Evolutionary conservation across 495 filamentous ascomycete genomes (phyloP), one percentile per base, ranked within the genome.

Genomic region (Bryoglossum gracile): DNA sequence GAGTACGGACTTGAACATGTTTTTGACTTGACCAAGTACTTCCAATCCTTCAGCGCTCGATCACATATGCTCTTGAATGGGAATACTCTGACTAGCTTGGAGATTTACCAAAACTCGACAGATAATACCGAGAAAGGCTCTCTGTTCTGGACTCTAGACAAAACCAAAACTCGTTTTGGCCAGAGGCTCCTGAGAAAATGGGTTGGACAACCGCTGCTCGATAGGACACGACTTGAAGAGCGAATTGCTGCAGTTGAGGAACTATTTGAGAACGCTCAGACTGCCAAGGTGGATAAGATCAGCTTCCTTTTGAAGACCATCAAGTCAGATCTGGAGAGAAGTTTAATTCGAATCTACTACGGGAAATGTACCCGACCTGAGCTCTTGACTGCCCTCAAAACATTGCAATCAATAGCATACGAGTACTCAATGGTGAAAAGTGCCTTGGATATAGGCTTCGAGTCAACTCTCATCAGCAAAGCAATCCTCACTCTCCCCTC

Each of bases 11-110:
- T 99, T 33, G 84, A 99, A 60, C 90, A 99, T 68, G 87, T 99
- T 28, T 95, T 99, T 55, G 86, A 95, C 60, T 65, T 99, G 25
- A 97, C 92, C 6, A 95, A 95, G 53, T 95, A 97, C 61, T 99
- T 99, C 65, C 86, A 97, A 60, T 86, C 90, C 0, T 99, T 99
- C 65, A 94, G 86, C 58, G 86, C 91, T 2, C 74, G 92, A 22
- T 89, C 90, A 11, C 89, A 96, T 57, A 97, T 99, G 92, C 72
- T 97, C 3, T 73, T 99, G 50, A 96, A 95, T 58, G 92, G 90
- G 14, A 99, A 95, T 47, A 99, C 89, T 0, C 61, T 99, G 28
- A 88, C 89, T 11, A 95, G 87, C 58, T 72, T 99, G 11, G 92
- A 99, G 63, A 86, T 99, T 1, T 99, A 96, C 62, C 82, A 90